Percentiles rank a stretch among this genome's conserved stretches.
Conservation (phyloP, 1,284 basidiomycete species). For the Rhizoctonia solani region DNA sequence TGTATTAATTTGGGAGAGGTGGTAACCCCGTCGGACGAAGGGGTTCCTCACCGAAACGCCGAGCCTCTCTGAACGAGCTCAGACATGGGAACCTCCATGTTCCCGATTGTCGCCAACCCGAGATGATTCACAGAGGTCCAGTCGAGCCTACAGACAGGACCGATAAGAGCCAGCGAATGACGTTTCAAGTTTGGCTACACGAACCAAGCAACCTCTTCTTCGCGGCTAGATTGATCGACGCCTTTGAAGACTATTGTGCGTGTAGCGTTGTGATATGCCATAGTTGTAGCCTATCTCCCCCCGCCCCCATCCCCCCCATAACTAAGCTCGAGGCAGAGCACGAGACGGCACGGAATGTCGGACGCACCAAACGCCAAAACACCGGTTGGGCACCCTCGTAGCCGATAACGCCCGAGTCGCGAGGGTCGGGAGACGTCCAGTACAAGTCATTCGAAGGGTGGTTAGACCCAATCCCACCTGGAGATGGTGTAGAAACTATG, state of each 20-base stretch:
- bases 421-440: constrained; percentile 64
- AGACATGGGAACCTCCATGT: constrained; percentile 62
- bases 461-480: background rate
- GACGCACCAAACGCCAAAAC: constrained; percentile 49
- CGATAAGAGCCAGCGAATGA: background rate
- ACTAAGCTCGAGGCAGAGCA: background rate
- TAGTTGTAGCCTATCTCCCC: constrained; percentile 31
- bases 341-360: background rate
- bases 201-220: constrained; percentile 33
- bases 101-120: constrained; percentile 60
- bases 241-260: constrained; percentile 25
- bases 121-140: constrained; percentile 60
- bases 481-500: constrained; percentile 14
- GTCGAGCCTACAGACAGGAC: constrained; percentile 49
- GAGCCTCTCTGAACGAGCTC: constrained; percentile 61
- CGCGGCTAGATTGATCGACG: constrained; percentile 1
- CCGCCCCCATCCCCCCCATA: too few relatives aligned
- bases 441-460: constrained; percentile 54
- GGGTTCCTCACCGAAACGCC: constrained; percentile 51
- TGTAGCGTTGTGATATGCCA: constrained; percentile 33
- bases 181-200: background rate
- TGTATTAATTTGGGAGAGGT: too few relatives aligned
- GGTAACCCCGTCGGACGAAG: background rate
- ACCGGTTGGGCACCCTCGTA: constrained; percentile 62
- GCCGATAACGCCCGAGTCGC: constrained; percentile 65